Evolutionary conservation across 2,329 filamentous ascomycete genomes (phyloP).

Genomic region (Aspergillus ochraceus): DNA sequence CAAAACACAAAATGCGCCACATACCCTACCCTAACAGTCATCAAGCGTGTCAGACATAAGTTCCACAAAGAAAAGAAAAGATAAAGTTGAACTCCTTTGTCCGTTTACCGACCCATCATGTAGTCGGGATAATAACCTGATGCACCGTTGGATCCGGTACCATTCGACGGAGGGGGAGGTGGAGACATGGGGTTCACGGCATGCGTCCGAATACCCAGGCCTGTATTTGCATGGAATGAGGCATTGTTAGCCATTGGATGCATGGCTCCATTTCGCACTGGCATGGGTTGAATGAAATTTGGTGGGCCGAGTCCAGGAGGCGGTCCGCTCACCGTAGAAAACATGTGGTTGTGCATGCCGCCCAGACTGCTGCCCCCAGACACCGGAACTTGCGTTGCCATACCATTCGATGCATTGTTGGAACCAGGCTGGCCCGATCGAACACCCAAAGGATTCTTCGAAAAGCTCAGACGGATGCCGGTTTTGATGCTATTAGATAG

Average conservation of each 20-base stretch:
- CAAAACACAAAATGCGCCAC: constrained; percentile 39
- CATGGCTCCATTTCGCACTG: constrained; percentile 30
- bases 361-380: constrained; percentile 58
- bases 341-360: constrained; percentile 60
- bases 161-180: constrained; percentile 29
- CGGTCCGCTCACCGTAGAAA: constrained; percentile 70
- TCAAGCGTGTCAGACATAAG: constrained; percentile 47
- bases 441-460: constrained; percentile 93
- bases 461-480: constrained; percentile 93
- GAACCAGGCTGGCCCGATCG: constrained; percentile 69
- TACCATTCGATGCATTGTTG: constrained; percentile 51
- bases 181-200: constrained; percentile 33
- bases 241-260: constrained; percentile 33
- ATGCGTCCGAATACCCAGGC: constrained; percentile 40
- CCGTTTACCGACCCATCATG: constrained; percentile 48
- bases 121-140: constrained; percentile 46
- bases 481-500: constrained; percentile 92
- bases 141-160: constrained; percentile 28
- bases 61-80: constrained; percentile 19
- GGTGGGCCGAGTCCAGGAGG: constrained; percentile 81
- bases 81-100: constrained; percentile 14
- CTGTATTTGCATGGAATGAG: constrained; percentile 37
- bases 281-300: constrained; percentile 55
- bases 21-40: constrained; percentile 41
- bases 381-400: constrained; percentile 54